Evolutionary conservation across 1,284 basidiomycete genomes (phyloP).

Genomic region (Irpex sp.): DNA sequence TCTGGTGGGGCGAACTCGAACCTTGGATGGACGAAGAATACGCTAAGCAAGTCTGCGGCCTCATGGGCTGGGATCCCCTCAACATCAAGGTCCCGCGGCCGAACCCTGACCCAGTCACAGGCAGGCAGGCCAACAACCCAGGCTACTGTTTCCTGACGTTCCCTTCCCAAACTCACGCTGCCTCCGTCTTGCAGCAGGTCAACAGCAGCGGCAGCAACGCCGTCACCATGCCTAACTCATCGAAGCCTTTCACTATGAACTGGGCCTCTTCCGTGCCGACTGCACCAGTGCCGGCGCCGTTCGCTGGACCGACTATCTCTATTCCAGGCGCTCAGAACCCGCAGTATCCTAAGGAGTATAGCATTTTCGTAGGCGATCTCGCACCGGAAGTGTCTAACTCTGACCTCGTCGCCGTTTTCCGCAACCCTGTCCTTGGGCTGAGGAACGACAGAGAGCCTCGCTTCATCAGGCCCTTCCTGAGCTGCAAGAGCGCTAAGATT

Average conservation of each 20-base stretch:
- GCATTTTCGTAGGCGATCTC: conserved; percentile 88
- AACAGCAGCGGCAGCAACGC: conserved; percentile 42
- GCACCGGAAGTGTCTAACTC: conserved; percentile 88
- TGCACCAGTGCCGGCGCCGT: conserved; percentile 35
- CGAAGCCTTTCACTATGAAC: conserved; percentile 69
- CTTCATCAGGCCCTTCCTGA: conserved; percentile 81
- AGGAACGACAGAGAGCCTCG: conserved; percentile 79
- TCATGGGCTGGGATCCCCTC: conserved; percentile 78
- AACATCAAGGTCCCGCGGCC: conserved; percentile 68
- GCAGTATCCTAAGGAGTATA: conserved; percentile 78
- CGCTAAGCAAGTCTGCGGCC: conserved; percentile 72
- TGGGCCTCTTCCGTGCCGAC: conserved; percentile 72
- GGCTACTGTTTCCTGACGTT: conserved; percentile 88
- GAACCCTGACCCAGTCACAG: conserved; percentile 52
- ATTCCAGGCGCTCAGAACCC: conserved; percentile 37
- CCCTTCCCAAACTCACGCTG: conserved; percentile 66
- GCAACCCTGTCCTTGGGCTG: conserved; percentile 78
- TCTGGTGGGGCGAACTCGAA: conserved; percentile 82
- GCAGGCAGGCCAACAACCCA: conserved; percentile 71
- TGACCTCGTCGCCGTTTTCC: conserved; percentile 84
- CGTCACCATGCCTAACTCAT: conserved; percentile 76
- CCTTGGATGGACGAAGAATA: conserved; percentile 93
- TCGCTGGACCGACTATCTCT: conserved; percentile 28
- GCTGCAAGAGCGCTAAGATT: conserved; percentile 91
- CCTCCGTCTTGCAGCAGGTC: conserved; percentile 68